Evolutionary conservation across 2,329 filamentous ascomycete species (phyloP), one percentile per base, ranked within the genome.

Genomic region (Diatrype stigma): DNA sequence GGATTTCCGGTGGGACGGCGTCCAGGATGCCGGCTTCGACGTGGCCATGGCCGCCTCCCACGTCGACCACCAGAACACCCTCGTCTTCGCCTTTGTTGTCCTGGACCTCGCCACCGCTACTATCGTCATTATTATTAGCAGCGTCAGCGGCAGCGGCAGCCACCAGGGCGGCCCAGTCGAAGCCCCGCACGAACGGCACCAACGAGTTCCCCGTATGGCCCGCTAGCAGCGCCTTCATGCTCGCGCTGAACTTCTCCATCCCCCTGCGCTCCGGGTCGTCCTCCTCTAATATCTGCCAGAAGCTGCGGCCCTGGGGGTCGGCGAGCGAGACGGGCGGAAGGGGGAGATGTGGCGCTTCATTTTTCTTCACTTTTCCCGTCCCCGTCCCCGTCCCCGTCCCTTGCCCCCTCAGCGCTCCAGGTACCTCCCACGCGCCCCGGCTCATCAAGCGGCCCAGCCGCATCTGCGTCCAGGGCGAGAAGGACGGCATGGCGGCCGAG

Each of bases 211-310:
- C 49, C 23, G 49, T 30, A 26, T 51, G 54, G 11, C 32, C 26
- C 16, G 37, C 42, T 16, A 53, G 44, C 19, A 53, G 35, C 5
- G 44, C 47, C 17, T 45, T 47, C 53, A 51, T 53, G 7, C 34
- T 46, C 17, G 32, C 17, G 48, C 53, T 56, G 30, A 51, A 56
- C 34, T 47, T 51, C 37, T 53, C 48, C 51, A 56, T 56, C 3
- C 50, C 51, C 35, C 42, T 52, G 10, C 38, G 42, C 5, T 52
- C 46, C 6, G 49, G 49, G 16, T 56, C 48, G 11, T 54, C 48
- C 11, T 51, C 48, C 34, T 51, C 48, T 19, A 50, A 22, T 6
- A 37, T 28, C 19, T 21, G 16, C 52, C 52, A 55, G 44, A 55
- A 49, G 32, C 28, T 32, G 23, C 47, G 47, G 21, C 45, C n/a